Percentiles rank a stretch among this genome's conserved stretches.
phyloP scores from a whole-genome alignment of 371 early-diverging fungal species.

The Mucor circinelloides region DNA sequence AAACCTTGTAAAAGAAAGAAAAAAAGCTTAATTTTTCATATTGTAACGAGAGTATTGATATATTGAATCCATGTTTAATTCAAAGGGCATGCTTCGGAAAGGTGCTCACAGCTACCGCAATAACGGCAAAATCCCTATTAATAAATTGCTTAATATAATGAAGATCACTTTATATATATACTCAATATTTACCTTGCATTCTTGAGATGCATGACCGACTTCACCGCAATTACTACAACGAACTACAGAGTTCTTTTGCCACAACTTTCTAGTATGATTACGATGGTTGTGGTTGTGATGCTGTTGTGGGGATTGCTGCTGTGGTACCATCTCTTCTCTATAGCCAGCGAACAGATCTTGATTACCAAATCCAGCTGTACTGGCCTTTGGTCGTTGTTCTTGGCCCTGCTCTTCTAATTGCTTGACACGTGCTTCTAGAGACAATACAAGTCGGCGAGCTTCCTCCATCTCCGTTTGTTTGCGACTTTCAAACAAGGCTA shows the following conservation, averaged over 20 bases:
- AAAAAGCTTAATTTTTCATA: neutral
- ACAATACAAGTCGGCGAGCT: slow-evolving; percentile 36
- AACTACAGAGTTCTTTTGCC: slow-evolving; percentile 21
- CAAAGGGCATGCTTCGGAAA: slow-evolving; percentile 40
- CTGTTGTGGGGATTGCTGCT: neutral
- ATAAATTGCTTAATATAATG: neutral
- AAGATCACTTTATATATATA: neutral
- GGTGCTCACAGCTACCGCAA: slow-evolving; percentile 39
- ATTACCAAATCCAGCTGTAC: slow-evolving; percentile 35
- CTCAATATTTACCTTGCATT: slow-evolving; percentile 46
- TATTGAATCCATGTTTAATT: slow-evolving; percentile 6
- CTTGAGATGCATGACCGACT: slow-evolving; percentile 52
- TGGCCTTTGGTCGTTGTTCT: slow-evolving; percentile 18
- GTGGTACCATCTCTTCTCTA: slow-evolving; percentile 22
- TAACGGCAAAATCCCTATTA: slow-evolving; percentile 41
- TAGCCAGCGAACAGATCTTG: slow-evolving; percentile 33
- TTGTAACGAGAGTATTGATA: neutral
- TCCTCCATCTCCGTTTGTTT: slow-evolving; percentile 62
- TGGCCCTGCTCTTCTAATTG: slow-evolving; percentile 15
- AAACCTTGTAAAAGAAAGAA: neutral
- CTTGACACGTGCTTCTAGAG: slow-evolving; percentile 24
- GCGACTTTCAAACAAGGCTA: slow-evolving; percentile 49
- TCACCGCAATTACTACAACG: slow-evolving; percentile 60
- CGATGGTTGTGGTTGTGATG: slow-evolving; percentile 3
- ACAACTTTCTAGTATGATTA: slow-evolving; percentile 10